Conservation (phyloP, 2,329 filamentous ascomycete species). For the Phyllosticta ampelicida region DNA sequence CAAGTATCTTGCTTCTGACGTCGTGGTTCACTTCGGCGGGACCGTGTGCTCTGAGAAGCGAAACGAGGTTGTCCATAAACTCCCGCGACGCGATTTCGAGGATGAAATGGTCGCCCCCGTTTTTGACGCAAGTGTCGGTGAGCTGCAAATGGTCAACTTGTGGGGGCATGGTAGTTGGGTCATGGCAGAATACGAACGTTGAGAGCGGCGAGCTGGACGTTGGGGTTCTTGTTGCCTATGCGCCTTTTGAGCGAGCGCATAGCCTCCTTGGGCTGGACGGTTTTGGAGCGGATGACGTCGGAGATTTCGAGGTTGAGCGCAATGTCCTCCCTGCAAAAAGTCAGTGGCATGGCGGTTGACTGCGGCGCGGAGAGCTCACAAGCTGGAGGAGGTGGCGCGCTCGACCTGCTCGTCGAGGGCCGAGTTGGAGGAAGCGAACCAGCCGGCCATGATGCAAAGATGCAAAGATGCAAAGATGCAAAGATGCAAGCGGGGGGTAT, state of each 20-base stretch:
- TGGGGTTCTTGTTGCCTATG: slow-evolving; percentile 96
- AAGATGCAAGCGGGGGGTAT: background rate
- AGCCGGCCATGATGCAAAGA: slow-evolving; percentile 64
- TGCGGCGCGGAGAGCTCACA: slow-evolving; percentile 49
- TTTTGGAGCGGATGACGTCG: slow-evolving; percentile 94
- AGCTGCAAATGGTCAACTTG: slow-evolving; percentile 44
- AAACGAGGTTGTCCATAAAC: slow-evolving; percentile 96
- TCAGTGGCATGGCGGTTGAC: slow-evolving; percentile 9
- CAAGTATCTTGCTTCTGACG: slow-evolving; percentile 81
- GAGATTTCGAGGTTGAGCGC: slow-evolving; percentile 96
- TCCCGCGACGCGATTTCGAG: slow-evolving; percentile 91
- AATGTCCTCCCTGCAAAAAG: slow-evolving; percentile 73
- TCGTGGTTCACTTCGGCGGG: slow-evolving; percentile 66
- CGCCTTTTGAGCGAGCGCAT: slow-evolving; percentile 93
- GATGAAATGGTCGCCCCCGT: slow-evolving; percentile 91
- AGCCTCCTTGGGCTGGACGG: slow-evolving; percentile 91
- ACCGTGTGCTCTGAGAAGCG: slow-evolving; percentile 73
- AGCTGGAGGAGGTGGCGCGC: slow-evolving; percentile 83
- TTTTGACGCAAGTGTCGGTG: slow-evolving; percentile 97
- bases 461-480: slow-evolving; percentile 18
- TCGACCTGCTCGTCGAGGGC: slow-evolving; percentile 96
- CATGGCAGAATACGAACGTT: slow-evolving; percentile 50
- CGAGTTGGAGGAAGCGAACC: slow-evolving; percentile 83
- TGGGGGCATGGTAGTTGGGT: background rate
- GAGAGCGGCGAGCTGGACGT: slow-evolving; percentile 87